These are phyloP conservation scores for Sarcodon sp. DNA, from an alignment of 768 basidiomycete genomes.

Conservation along the genomic window DNA sequence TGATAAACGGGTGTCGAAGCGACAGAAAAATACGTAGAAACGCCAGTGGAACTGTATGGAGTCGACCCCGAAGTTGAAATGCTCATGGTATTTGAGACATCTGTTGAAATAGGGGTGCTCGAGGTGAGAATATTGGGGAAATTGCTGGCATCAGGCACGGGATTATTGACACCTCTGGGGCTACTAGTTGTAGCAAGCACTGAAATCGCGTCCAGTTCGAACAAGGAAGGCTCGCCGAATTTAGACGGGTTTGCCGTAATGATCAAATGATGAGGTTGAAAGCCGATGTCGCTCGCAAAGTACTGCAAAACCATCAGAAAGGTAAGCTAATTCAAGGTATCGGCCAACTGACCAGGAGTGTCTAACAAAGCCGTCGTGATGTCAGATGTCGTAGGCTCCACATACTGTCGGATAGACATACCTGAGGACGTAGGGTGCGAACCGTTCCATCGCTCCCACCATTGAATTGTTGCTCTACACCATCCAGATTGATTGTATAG, in stretches of 20 bases:
- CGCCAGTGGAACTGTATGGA: too few species aligned
- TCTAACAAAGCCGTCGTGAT: constrained; percentile 5
- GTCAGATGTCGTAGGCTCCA: not conserved
- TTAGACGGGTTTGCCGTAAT: constrained; percentile 19
- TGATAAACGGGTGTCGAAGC: too few species aligned
- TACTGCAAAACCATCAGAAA: constrained; percentile 18
- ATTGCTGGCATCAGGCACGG: not conserved
- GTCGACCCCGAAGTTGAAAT: too few species aligned
- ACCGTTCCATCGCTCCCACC: constrained; percentile 24
- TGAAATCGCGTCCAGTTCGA: constrained; percentile 30
- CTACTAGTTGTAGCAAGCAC: constrained; percentile 14
- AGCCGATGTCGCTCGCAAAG: constrained; percentile 25
- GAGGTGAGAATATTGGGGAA: too few species aligned
- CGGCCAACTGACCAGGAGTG: constrained; percentile 10
- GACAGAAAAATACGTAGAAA: too few species aligned
- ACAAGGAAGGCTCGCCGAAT: constrained; percentile 20
- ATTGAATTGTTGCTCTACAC: constrained; percentile 16
- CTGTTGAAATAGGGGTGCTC: too few species aligned
- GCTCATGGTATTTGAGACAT: too few species aligned
- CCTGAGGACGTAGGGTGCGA: constrained; percentile 19
- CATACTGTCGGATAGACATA: constrained; percentile 6
- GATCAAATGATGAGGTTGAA: constrained; percentile 24
- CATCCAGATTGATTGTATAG: constrained; percentile 33
- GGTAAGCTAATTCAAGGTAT: not conserved
- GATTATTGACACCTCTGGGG: not conserved